These are phyloP conservation scores for Penicillium desertorum DNA, from an alignment of 495 filamentous ascomycete species.

Conservation along the genomic window DNA sequence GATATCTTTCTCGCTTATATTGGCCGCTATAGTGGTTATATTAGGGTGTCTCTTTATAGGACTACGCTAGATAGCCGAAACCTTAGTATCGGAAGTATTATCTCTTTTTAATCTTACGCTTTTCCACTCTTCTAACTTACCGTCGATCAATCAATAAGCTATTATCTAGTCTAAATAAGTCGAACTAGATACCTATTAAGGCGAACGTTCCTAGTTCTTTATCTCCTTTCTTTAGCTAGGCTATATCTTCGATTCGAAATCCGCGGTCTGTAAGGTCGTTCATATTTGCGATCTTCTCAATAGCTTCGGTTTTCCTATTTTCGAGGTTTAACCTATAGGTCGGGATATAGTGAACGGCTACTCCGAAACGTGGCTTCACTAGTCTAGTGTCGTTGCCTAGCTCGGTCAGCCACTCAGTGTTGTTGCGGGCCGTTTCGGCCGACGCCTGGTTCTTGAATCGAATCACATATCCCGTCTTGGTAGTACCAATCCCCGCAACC, in stretches of 20 bases:
- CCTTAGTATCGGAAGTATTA: conserved; percentile 28
- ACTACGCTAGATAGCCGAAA: conserved; percentile 34
- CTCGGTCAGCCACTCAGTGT: conserved; percentile 17
- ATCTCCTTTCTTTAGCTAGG: conserved; percentile 3
- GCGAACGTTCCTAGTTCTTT: conserved; percentile 1
- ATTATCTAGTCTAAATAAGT: conserved; percentile 1
- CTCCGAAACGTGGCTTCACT: conserved; percentile 22
- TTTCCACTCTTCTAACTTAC: conserved; percentile 23
- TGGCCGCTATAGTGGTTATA: conserved; percentile 28
- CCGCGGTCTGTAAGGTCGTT: conserved; percentile 1
- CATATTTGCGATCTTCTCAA: neutral
- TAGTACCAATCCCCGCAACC: conserved; percentile 24
- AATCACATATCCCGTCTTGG: conserved; percentile 26
- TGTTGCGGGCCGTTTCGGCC: conserved; percentile 19
- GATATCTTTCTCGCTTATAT: conserved; percentile 23
- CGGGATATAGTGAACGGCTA: conserved; percentile 7
- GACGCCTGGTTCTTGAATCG: conserved; percentile 17
- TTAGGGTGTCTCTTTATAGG: conserved; percentile 29
- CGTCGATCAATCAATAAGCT: neutral
- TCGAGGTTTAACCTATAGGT: neutral
- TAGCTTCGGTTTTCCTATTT: neutral
- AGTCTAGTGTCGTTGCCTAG: conserved; percentile 20
- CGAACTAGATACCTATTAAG: conserved; percentile 11
- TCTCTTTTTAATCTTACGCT: conserved; percentile 22
- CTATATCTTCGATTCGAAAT: neutral